Base-by-base conservation (phyloP, 352 stramenopile species). In the Phytophthora capsici region DNA sequence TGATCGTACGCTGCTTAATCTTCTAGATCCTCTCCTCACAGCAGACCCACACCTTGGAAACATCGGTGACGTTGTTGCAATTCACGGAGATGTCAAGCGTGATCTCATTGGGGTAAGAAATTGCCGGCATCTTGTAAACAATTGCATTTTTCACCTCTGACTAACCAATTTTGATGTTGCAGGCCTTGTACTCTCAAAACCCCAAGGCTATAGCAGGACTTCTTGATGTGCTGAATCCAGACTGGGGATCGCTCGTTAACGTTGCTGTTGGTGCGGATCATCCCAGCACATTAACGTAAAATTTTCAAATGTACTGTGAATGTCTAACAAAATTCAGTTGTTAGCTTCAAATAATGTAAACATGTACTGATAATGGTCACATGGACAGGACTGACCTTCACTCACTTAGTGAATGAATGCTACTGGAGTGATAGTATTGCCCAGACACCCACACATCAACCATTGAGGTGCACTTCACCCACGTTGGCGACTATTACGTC, bases 121-220 rank as follows among this genome's bases (percentile, higher is more conserved):
- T n/a, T n/a, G n/a, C n/a, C n/a, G n/a, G n/a, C n/a, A n/a, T n/a
- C n/a, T n/a, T n/a, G n/a, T n/a, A n/a, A n/a, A n/a, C n/a, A n/a
- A n/a, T n/a, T n/a, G n/a, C n/a, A n/a, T n/a, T n/a, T n/a, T n/a
- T n/a, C n/a, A n/a, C n/a, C 7, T 43, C 14, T 19, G 12, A 62
- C 59, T 68, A 48, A 60, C 14, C n/a, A 19, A 22, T 43, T 17
- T 41, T 50, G 22, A 14, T 58, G 9, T 19, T 50, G 32, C 43
- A 92, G 84, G 55, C 60, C 0, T 51, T 93, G 37, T 91, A 93
- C 48, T 89, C 89, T 44, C 64, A 79, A 19, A 76, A 89, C n/a
- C 84, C 84, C 25, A 70, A 79, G 23, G 38, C 69, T 0, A 69
- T 87, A 3, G 70, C 75, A 43, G 47, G 52, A n/a, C 67, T 86